Evolutionary conservation across 345 rosid genomes (phyloP), one percentile per base, ranked within the genome.

Genomic region (Eucalyptus globulus): DNA sequence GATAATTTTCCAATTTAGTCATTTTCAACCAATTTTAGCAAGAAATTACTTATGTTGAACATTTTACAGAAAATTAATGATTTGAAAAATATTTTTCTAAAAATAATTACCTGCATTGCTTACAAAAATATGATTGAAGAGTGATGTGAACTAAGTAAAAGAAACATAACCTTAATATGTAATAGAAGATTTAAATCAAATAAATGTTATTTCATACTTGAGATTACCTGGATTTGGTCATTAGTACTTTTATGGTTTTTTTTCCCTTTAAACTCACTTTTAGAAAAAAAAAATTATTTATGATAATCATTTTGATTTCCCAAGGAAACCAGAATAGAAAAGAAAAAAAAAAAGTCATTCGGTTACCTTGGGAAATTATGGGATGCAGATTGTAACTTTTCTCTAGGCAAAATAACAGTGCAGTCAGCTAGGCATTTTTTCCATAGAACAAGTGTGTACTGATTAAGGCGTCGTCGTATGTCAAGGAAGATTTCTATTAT

Each of bases 341-440:
- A 43, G 5, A 43, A 43, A 0, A 7, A 7, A 7, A 53, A 21
- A 21, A 21, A 21, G 0, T 21, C 58, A 24, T 56, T 11, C 0
- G 62, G 62, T 56, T 56, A 22, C 62, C 62, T 4, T 56, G 62
- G 6, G 60, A 54, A 54, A 56, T 9, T 53, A 53, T 56, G 62
- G 27, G 62, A 10, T 56, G 29, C 6, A 56, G 12, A 56, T 56
- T 8, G 14, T 12, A 24, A 56, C 62, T 26, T 53, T 53, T 53
- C 0, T 53, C 58, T 53, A 53, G 58, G 58, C 11, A 53, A 53
- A 53, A 53, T 56, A 56, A 56, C 29, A 26, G 13, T 56, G 62
- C 3, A 24, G 14, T 56, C 29, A 24, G 62, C 62, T 24, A 56
- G 62, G 62, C 62, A 56, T 56, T 56, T 56, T 56, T 24, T 56